These are phyloP conservation scores for Citrus cavaleriei DNA, from an alignment of 345 rosid species.

Conservation along the genomic window DNA sequence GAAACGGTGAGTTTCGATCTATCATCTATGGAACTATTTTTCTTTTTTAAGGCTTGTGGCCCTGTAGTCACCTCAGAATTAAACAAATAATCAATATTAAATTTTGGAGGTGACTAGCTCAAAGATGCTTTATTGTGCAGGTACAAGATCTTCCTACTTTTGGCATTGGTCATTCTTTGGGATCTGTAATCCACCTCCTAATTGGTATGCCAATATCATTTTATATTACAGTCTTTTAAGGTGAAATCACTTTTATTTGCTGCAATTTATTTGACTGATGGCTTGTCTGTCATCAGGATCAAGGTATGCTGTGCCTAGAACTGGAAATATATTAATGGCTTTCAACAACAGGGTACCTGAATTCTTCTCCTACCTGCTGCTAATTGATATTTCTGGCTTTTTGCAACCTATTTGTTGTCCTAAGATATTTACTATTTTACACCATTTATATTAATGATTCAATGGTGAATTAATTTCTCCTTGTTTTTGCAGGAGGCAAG, in stretches of 20 bases:
- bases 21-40: constrained; percentile 2
- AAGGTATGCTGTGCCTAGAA: constrained; percentile 90
- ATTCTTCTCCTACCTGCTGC: not conserved
- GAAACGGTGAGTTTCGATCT: constrained; percentile 56
- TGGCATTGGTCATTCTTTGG: constrained; percentile 95
- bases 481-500: constrained; percentile 74
- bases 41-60: not conserved
- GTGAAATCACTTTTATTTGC: constrained; percentile 8
- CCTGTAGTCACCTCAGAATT: not conserved
- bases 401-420: not conserved
- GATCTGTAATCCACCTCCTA: constrained; percentile 91
- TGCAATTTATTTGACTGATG: constrained; percentile 22
- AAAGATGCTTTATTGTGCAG: constrained; percentile 31
- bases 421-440: not conserved
- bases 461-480: not conserved
- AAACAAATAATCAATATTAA: not conserved
- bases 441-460: not conserved
- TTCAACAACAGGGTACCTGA: constrained; percentile 88
- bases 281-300: constrained; percentile 55
- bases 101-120: not conserved
- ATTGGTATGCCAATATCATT: constrained; percentile 53
- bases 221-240: not conserved
- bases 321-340: constrained; percentile 81
- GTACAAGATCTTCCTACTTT: constrained; percentile 86
- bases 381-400: not conserved